Percentiles rank a stretch among this genome's conserved stretches.
Evolutionary conservation across 495 filamentous ascomycete species (phyloP).

Genomic region (Aspergillus campestris): DNA sequence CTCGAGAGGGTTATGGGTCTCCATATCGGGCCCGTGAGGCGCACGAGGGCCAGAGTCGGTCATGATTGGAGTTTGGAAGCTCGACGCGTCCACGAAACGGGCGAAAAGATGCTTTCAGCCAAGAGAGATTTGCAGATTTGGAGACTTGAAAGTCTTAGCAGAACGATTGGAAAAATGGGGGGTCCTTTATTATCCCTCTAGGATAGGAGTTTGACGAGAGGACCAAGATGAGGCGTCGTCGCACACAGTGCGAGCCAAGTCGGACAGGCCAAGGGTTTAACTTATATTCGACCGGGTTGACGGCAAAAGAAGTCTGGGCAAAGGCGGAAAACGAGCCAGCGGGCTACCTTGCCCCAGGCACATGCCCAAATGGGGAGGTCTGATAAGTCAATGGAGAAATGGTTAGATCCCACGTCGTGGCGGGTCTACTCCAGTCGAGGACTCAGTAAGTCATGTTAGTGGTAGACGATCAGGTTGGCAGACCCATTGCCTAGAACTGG

Average conservation of each 20-base stretch:
- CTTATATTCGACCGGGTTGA: slow-evolving; percentile 14
- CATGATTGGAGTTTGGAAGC: slow-evolving; percentile 11
- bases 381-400: slow-evolving; percentile 20
- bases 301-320: slow-evolving; percentile 11
- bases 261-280: slow-evolving; percentile 9
- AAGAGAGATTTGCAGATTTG: not conserved
- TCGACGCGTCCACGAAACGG: too few species aligned
- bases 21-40: slow-evolving; percentile 49
- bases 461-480: not conserved
- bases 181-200: slow-evolving; percentile 1
- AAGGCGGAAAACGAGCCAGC: slow-evolving; percentile 11
- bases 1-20: slow-evolving; percentile 41
- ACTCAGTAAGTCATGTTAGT: too few species aligned
- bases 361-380: slow-evolving; percentile 15
- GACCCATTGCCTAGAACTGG: not conserved
- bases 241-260: slow-evolving; percentile 17
- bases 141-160: too few species aligned
- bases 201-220: slow-evolving; percentile 5
- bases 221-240: slow-evolving; percentile 16
- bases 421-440: not conserved
- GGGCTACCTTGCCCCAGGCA: slow-evolving; percentile 9
- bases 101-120: not conserved
- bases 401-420: slow-evolving; percentile 9
- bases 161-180: not conserved
- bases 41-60: slow-evolving; percentile 47